A percentile compares a stretch with the other conserved stretches of the same genome.
phyloP scores from a whole-genome alignment of 1,284 basidiomycete species.

The Coniophora puteana region DNA sequence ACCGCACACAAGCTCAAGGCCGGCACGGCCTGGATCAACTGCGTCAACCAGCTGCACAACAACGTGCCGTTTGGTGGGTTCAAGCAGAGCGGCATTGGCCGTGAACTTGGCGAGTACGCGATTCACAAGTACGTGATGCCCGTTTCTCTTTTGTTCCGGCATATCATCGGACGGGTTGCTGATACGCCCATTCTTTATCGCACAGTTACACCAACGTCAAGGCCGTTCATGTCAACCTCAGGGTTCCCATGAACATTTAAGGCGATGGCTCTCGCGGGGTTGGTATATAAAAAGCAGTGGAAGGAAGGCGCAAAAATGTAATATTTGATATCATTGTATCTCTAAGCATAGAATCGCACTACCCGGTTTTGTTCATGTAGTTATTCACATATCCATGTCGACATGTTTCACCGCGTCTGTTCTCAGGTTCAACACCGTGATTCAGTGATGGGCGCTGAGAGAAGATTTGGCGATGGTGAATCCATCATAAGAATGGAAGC shows the following conservation, averaged over 20 bases:
- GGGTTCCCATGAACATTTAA: constrained; percentile 16
- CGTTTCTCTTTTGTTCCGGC: not conserved
- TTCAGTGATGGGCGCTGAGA: too few relatives aligned
- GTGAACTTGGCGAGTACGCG: constrained; percentile 85
- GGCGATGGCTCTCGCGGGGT: too few relatives aligned
- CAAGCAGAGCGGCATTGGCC: constrained; percentile 84
- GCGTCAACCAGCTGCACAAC: constrained; percentile 61
- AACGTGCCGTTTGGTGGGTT: constrained; percentile 84
- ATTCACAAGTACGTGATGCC: constrained; percentile 54
- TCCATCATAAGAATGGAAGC: too few relatives aligned
- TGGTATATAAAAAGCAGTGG: too few relatives aligned
- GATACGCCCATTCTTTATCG: constrained; percentile 11
- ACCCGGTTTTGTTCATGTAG: too few relatives aligned
- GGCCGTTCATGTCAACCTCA: constrained; percentile 80
- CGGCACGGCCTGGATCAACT: constrained; percentile 84
- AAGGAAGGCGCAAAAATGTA: too few relatives aligned
- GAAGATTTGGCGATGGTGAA: too few relatives aligned
- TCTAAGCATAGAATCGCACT: too few relatives aligned
- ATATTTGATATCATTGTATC: too few relatives aligned
- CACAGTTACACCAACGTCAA: constrained; percentile 83
- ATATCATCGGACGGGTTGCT: not conserved
- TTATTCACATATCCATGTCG: too few relatives aligned
- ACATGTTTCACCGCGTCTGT: too few relatives aligned
- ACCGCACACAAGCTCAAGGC: constrained; percentile 79
- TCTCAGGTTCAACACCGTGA: too few relatives aligned